Evolutionary conservation across 345 rosid species (phyloP), one percentile per base, ranked within the genome.

Genomic region (Euclidium syriacum): DNA sequence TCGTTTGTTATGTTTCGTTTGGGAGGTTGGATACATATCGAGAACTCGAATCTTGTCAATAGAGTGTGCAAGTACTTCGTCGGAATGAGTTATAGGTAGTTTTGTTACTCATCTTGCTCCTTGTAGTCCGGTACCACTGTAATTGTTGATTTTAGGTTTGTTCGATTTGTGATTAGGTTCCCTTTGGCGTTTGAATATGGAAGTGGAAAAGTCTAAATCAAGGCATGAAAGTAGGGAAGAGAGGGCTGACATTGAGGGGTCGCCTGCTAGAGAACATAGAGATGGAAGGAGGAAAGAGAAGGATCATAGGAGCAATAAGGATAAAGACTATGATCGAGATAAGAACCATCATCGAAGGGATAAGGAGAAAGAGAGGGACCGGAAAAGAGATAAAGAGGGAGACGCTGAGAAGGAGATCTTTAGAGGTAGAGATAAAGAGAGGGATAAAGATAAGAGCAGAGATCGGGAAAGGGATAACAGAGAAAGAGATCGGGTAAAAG

Each of bases 251-350:
- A 60, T 52, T 0, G 67, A 65, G 52, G 68, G 39, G 14, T 73
- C 76, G 2, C 72, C 68, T 43, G 36, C 56, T 33, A 65, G 72
- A 35, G 80, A 81, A 43, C 20, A 43, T 36, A 58, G 74, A 61
- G 74, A 73, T 29, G 80, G 75, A 32, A 76, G 81, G 58, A 81
- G 72, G 67, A 83, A 79, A 67, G 79, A 75, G 3, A 78, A 73
- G 60, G 83, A 79, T 46, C 71, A 75, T 36, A 64, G 82, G 54
- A 73, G 68, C 54, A 75, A 78, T 34, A 71, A 74, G 26, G 75
- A 73, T 16, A 76, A 59, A 23, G 80, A 73, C 32, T 53, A 65
- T 63, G 81, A 74, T 34, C 70, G 78, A 51, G 86, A 77, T 41
- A 82, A 71, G 49, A 59, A 54, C 58, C 74, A 78, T 12, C 76